A percentile compares a stretch with the other conserved stretches of the same genome.
Evolutionary conservation across 148 eudicot species (phyloP).

Genomic region (Rhododendron mucronatum): DNA sequence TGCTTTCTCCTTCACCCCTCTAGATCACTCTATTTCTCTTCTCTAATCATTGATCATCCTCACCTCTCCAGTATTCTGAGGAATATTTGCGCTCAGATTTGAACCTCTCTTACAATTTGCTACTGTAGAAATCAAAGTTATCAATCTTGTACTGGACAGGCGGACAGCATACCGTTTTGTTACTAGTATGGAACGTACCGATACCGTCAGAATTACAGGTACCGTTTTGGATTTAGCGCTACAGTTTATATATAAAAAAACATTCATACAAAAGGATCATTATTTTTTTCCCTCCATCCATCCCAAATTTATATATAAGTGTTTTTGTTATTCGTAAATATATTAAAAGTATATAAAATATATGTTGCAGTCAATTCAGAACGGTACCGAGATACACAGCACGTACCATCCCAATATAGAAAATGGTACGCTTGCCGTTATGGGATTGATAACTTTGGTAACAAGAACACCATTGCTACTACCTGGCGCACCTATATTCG

Average conservation of each 20-base stretch:
- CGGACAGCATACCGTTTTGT: too few species aligned
- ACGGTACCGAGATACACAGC: neutral
- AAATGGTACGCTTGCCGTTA: too few species aligned
- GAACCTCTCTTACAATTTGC: neutral
- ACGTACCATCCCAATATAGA: too few species aligned
- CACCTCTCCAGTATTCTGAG: neutral
- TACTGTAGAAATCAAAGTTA: neutral
- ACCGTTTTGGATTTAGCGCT: too few species aligned
- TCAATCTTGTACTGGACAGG: too few species aligned
- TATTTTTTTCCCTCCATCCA: too few species aligned
- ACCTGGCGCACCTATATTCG: neutral
- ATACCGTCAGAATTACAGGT: too few species aligned
- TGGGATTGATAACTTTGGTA: neutral
- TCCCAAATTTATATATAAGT: too few species aligned
- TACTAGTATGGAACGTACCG: neutral
- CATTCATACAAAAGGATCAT: too few species aligned
- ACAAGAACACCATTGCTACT: neutral
- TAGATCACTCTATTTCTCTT: neutral
- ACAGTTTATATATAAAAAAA: too few species aligned
- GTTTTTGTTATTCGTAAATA: neutral
- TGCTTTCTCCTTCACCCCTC: neutral
- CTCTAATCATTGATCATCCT: neutral
- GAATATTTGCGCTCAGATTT: neutral
- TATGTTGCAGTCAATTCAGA: neutral
- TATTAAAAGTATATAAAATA: too few species aligned